Conservation (phyloP, 495 filamentous ascomycete genomes). For the Aspergillus mulundensis region DNA sequence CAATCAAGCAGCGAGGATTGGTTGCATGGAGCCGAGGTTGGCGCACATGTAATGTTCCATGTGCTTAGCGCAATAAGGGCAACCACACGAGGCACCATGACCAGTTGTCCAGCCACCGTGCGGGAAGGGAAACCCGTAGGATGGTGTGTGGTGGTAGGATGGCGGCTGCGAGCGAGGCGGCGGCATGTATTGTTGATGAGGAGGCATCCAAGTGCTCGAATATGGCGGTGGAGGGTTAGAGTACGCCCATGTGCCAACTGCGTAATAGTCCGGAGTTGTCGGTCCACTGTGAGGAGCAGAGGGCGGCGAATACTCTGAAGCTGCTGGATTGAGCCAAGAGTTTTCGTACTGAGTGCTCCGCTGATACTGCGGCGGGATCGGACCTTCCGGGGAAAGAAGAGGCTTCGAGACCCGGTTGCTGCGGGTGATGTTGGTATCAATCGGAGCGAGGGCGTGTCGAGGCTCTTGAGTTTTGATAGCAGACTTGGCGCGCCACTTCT, state of each 20-base stretch:
- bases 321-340: slow-evolving; percentile 50
- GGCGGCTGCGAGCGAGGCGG: slow-evolving; percentile 43
- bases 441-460: slow-evolving; percentile 59
- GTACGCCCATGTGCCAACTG: slow-evolving; percentile 53
- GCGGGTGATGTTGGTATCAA: slow-evolving; percentile 62
- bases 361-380: slow-evolving; percentile 51
- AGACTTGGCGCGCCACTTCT: slow-evolving; percentile 67
- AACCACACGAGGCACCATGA: slow-evolving; percentile 63
- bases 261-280: slow-evolving; percentile 56
- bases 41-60: slow-evolving; percentile 62
- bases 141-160: slow-evolving; percentile 49
- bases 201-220: slow-evolving; percentile 36
- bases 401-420: slow-evolving; percentile 42
- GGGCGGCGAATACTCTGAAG: slow-evolving; percentile 61
- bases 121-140: slow-evolving; percentile 51
- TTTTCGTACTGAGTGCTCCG: slow-evolving; percentile 45
- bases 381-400: slow-evolving; percentile 47
- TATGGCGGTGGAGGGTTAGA: slow-evolving; percentile 49
- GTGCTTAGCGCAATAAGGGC: slow-evolving; percentile 61
- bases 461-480: slow-evolving; percentile 49
- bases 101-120: slow-evolving; percentile 54
- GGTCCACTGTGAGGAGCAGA: slow-evolving; percentile 66
- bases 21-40: slow-evolving; percentile 54
- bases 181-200: slow-evolving; percentile 46
- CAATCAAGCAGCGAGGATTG: slow-evolving; percentile 42